phyloP scores from a whole-genome alignment of 768 basidiomycete genomes.

The Pleurotus tuoliensis region DNA sequence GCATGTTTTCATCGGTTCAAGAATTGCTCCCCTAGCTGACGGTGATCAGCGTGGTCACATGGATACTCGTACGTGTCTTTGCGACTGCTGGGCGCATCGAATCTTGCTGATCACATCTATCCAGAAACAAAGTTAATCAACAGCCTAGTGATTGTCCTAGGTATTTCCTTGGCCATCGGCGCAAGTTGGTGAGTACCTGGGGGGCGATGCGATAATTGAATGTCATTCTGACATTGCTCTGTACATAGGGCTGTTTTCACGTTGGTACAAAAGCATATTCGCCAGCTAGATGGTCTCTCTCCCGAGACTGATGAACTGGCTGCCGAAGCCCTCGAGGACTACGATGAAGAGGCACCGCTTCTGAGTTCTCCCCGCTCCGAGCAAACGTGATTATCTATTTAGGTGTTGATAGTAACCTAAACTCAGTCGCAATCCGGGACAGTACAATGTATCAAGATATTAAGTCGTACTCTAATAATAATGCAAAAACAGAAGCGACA shows the following conservation, averaged over 20 bases:
- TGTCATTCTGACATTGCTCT: conserved; percentile 3
- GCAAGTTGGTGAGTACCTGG: conserved; percentile 59
- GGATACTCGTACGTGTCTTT: conserved; percentile 58
- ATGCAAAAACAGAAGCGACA: conserved; percentile 91
- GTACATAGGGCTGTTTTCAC: conserved; percentile 60
- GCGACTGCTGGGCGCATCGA: background rate
- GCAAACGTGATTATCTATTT: background rate
- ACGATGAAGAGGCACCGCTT: conserved; percentile 58
- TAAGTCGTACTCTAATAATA: conserved; percentile 54
- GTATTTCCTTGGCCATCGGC: conserved; percentile 52
- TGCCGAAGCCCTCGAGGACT: conserved; percentile 57
- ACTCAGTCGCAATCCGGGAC: conserved; percentile 5
- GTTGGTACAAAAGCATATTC: conserved; percentile 58
- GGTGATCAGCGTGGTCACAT: conserved; percentile 69
- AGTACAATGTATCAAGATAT: conserved; percentile 11
- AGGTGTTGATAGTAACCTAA: background rate
- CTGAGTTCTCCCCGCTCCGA: conserved; percentile 22
- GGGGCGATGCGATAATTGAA: background rate
- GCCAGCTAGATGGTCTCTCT: conserved; percentile 43
- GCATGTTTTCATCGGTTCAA: conserved; percentile 76
- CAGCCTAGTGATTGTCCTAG: conserved; percentile 49
- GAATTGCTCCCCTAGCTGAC: conserved; percentile 71
- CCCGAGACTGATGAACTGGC: conserved; percentile 50
- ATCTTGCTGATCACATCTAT: conserved; percentile 11
- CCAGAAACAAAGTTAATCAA: conserved; percentile 67